Evolutionary conservation across 2,329 filamentous ascomycete genomes (phyloP), one percentile per base, ranked within the genome.

Genomic region (Apiospora pterosperma): DNA sequence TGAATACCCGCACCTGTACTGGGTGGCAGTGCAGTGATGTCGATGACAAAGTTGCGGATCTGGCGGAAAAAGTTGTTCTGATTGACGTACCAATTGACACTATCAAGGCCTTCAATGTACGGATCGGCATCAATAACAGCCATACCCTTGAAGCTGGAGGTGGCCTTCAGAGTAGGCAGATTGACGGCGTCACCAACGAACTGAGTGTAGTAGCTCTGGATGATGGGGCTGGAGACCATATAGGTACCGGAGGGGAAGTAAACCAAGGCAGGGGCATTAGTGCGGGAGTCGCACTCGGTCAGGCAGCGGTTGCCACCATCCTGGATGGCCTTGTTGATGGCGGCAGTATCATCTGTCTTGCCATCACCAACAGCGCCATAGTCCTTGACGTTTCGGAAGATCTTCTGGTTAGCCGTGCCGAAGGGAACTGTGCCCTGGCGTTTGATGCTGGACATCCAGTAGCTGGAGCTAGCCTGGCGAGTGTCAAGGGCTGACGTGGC

Each of bases 221-320:
- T 79, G 69, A 98, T 87, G 25, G 95, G 92, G 72, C 83, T 85
- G 75, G 88, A 92, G 71, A 98, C 89, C 21, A 91, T 74, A 74
- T 97, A 98, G 64, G 89, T 96, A 69, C 95, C 94, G 12, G 92
- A 83, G 42, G 93, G 94, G 82, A 98, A 97, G 82, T 97, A 98
- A 62, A 98, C 88, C 16, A 98, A 81, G 31, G 92, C 95, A 0
- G 95, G 95, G 1, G 88, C 88, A n/a, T 86, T 86, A 3, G 95
- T 98, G 36, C 86, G 88, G 1, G 93, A 97, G 75, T 96, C 91
- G 75, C 95, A 98, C 67, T 88, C 87, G 68, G 86, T 76, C 42
- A 92, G 93, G 74, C 95, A 98, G 52, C 95, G 91, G 71, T 85
- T 83, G 34, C 64, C 48, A 23, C 93, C 92, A n/a, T 87, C 86